These are phyloP conservation scores for Apostasia shenzhenica DNA, from an alignment of 106 monocot species.

Conservation along the genomic window DNA sequence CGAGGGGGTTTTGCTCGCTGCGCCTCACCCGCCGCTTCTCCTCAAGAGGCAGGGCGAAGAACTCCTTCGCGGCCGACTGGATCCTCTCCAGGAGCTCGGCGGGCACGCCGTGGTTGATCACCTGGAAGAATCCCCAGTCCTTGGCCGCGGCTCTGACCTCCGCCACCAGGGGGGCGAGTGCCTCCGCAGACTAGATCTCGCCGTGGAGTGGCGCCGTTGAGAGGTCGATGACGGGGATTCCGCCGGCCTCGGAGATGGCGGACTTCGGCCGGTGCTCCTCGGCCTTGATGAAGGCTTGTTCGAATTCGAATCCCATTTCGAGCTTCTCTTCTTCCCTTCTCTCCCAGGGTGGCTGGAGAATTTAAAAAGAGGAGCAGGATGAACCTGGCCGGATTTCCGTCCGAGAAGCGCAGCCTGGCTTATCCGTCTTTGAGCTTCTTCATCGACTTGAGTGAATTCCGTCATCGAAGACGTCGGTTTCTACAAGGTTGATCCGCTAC, in stretches of 20 bases:
- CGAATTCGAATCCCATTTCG: conserved; percentile 17
- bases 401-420: too few relatives aligned
- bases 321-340: too few relatives aligned
- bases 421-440: too few relatives aligned
- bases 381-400: too few relatives aligned
- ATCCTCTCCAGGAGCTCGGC: conserved; percentile 15
- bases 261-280: conserved; percentile 58
- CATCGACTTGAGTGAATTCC: too few relatives aligned
- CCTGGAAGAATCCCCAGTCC: conserved; percentile 75
- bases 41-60: conserved; percentile 46
- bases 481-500: too few relatives aligned
- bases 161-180: conserved; percentile 13
- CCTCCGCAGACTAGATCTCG: conserved; percentile 3
- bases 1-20: conserved; percentile 36
- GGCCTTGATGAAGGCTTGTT: conserved; percentile 51
- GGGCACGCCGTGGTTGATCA: conserved; percentile 56
- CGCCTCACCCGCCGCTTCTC: conserved; percentile 41
- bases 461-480: too few relatives aligned
- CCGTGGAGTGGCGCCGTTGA: conserved; percentile 1
- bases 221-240: conserved; percentile 42
- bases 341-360: too few relatives aligned
- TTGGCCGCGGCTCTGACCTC: conserved; percentile 39
- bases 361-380: too few relatives aligned
- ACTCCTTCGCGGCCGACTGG: conserved; percentile 25
- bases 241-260: conserved; percentile 29